Base-by-base conservation (phyloP, 163 green algal genomes). In the Scenedesmus sp. region DNA sequence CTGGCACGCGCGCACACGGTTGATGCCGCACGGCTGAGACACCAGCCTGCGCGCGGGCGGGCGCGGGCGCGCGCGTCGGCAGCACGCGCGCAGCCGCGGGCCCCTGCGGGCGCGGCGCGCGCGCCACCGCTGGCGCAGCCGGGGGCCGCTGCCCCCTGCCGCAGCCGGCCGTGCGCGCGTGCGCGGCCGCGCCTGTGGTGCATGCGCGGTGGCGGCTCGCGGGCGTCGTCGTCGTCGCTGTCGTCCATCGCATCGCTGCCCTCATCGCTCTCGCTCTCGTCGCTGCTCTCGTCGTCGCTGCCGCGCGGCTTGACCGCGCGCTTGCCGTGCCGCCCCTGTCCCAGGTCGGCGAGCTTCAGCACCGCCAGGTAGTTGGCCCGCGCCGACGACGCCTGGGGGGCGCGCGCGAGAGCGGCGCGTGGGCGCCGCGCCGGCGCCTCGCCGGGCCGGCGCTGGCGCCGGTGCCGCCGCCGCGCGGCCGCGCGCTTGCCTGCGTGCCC, bases 1-100 rank as follows among this genome's bases (percentile, higher is more conserved):
- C 22, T 90, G 93, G 87, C 96, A 95, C 45, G 75, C 77, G 22
- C 96, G 92, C 15, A 98, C 67, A 10, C 96, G 89, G 88, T 99
- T 99, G 70, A 98, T 87, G 4, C 91, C 92, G 26, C 93, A 92
- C 11, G 71, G 70, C 76, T 97, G 91, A 17, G 80, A 70, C 31
- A 98, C 74, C 62, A 85, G 81, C 69, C 86, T 84, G 70, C 28
- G 56, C 56, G 17, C 58, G 45, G n/a, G 15, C 10, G 58, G 1
- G 10, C 31, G n/a, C 33, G 6, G 14, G 17, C 33, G 17, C 34
- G 51, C 60, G 28, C 20, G 7, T 26, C 36, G 53, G 62, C 62
- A 53, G 62, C 20, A 2, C 39, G 9, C 6, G 9, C 29, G n/a
- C 36, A 34, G 10, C 62, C 4, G 50, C 50, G 24, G 18, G 11